Evolutionary conservation across 768 basidiomycete species (phyloP).

Genomic region (Suillus subalutaceus): DNA sequence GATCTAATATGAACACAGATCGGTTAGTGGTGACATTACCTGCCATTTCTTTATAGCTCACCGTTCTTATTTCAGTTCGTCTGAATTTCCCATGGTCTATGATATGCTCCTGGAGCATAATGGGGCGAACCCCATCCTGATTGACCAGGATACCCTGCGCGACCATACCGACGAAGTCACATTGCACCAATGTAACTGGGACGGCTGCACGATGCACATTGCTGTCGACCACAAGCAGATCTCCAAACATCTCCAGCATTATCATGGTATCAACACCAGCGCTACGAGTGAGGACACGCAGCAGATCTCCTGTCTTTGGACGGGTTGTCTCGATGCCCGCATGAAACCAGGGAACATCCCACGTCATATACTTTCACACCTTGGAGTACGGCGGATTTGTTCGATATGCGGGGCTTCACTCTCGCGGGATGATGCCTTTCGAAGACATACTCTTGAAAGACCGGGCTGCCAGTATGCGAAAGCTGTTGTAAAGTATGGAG

Average conservation of each 20-base stretch:
- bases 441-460: neutral
- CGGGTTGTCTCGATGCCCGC: neutral
- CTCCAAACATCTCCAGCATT: neutral
- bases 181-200: neutral
- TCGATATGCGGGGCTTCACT: neutral
- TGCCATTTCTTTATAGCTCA: neutral
- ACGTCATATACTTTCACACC: neutral
- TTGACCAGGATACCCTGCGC: neutral
- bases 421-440: constrained; percentile 3
- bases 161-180: neutral
- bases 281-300: neutral
- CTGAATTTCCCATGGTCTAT: neutral
- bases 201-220: neutral
- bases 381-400: neutral
- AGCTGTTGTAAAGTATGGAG: neutral
- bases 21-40: neutral
- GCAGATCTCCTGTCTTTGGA: neutral
- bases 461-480: neutral
- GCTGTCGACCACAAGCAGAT: neutral
- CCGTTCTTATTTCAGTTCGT: neutral
- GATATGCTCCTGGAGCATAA: neutral
- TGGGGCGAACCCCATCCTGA: neutral
- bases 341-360: neutral
- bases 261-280: neutral
- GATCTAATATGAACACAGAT: neutral